Evolutionary conservation across 192 early-diverging fungal genomes (phyloP), one percentile per base, ranked within the genome.

Genomic region (Podila minutissima): DNA sequence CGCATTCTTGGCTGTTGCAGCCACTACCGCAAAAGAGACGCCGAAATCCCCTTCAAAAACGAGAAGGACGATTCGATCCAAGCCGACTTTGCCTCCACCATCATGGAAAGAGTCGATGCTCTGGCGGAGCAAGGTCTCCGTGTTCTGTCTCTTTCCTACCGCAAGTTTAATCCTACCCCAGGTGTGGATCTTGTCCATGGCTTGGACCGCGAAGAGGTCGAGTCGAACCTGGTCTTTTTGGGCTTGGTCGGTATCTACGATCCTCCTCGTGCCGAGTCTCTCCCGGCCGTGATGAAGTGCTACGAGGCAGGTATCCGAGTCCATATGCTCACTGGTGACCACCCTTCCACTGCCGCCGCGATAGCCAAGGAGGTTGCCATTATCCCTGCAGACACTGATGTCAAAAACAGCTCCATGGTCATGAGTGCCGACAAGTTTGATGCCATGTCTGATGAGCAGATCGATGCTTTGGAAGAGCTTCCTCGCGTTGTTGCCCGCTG

Each of bases 261-360:
- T 72, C 97, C 97, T 29, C 95, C 97, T 50, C 91, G 93, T 10
- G 82, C 87, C 17, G 92, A 92, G 76, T 92, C 91, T 5, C 71
- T 86, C 33, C 87, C 83, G 19, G 90, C 91, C 51, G 91, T 93
- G 24, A 72, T 88, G 69, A 89, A 89, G 65, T 97, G 97, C 72
- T 93, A 96, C 62, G 75, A 85, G n/a, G 96, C 97, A 15, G 97
- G 97, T 35, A 96, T 99, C 76, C 89, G 90, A 53, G 97, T 99
- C 48, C 92, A 96, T 59, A 99, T 99, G 96, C 89, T 98, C 48
- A 99, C 97, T 4, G 96, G 81, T 66, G 96, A 99, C 71, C 97
- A 99, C 75, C 90, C 94, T 6, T 89, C 91, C 32, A 97, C 96
- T 3, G 97, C 97, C 0, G 87, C 93, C 5, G 95, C 97, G 2